Base-by-base conservation (phyloP, 2,329 filamentous ascomycete genomes). In the Cladosporium phlei region DNA sequence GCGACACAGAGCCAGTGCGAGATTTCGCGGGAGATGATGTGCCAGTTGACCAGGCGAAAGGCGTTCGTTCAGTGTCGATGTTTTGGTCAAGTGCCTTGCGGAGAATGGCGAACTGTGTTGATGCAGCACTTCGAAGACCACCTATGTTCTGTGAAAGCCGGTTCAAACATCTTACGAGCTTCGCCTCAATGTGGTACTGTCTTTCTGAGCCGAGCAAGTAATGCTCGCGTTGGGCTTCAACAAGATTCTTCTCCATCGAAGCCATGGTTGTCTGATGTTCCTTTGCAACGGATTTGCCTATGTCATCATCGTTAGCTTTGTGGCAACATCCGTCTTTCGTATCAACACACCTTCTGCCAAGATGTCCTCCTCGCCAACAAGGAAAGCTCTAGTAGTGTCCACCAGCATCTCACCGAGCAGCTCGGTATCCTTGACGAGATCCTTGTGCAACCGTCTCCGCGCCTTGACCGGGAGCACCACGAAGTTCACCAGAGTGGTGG, bases 161-260 rank as follows among this genome's bases (percentile, higher is more conserved):
- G 63, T 95, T 88, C 59, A 97, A 79, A 55, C 87, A 91, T 59
- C 88, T 85, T 34, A 91, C 85, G 3, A 97, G 76, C 19, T 79
- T 82, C 54, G 84, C 83, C 59, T 96, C 87, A 3, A 94, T 76
- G 28, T 77, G 75, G 63, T 94, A 94, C 52, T 91, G 78, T 46
- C 77, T 77, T 63, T 95, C 90, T 2, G 80, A 83, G 2, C 91
- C 91, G 4, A 88, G 66, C 2, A 90, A 71, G 59, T 87, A 95
- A 60, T 95, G 87, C 65, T 97, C 91, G 49, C 88, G 83, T 62
- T 91, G 95, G 11, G 90, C 86, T 65, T 97, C 91, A 52, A 81
- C 79, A 10, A 95, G 72, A 50, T 87, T 84, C 62, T 85, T 87
- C 42, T 85, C 80, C 63, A 96, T 82, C 27, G 80, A 75, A 11